Conservation (phyloP, 495 filamentous ascomycete genomes). For the Glarea lozoyensis region DNA sequence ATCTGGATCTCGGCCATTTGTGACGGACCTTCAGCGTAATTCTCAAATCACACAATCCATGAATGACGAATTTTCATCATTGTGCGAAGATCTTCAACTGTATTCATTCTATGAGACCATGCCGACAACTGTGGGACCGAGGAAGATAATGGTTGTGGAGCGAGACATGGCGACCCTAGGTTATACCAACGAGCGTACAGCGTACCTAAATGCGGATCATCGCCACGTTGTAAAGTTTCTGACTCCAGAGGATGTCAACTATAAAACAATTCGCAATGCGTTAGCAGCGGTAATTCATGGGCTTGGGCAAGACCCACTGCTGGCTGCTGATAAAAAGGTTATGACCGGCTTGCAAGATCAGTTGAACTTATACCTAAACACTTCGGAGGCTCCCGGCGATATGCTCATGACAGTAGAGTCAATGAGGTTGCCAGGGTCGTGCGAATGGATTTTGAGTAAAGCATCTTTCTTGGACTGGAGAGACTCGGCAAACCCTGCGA, state of each 20-base stretch:
- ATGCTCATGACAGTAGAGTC: too few relatives aligned
- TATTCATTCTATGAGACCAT: conserved; percentile 43
- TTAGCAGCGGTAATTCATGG: too few relatives aligned
- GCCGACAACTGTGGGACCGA: neutral
- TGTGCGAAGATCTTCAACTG: conserved; percentile 26
- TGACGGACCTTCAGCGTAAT: conserved; percentile 30
- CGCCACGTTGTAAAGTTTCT: conserved; percentile 38
- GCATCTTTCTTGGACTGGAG: conserved; percentile 18
- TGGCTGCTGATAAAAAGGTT: too few relatives aligned
- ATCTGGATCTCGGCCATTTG: conserved; percentile 26
- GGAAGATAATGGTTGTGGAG: conserved; percentile 27
- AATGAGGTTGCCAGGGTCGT: conserved; percentile 24
- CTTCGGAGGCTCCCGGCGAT: too few relatives aligned
- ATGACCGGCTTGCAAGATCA: too few relatives aligned
- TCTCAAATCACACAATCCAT: conserved; percentile 29
- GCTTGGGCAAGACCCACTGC: too few relatives aligned
- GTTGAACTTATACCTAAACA: too few relatives aligned
- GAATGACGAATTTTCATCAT: conserved; percentile 39
- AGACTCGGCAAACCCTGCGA: conserved; percentile 6
- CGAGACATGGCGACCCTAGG: conserved; percentile 35
- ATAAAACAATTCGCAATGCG: conserved; percentile 28
- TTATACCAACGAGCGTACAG: conserved; percentile 31
- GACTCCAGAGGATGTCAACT: conserved; percentile 30
- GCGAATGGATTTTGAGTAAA: conserved; percentile 24
- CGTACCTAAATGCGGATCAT: conserved; percentile 36